phyloP scores from a whole-genome alignment of 2,329 filamentous ascomycete genomes.

The Colletotrichum sp. region DNA sequence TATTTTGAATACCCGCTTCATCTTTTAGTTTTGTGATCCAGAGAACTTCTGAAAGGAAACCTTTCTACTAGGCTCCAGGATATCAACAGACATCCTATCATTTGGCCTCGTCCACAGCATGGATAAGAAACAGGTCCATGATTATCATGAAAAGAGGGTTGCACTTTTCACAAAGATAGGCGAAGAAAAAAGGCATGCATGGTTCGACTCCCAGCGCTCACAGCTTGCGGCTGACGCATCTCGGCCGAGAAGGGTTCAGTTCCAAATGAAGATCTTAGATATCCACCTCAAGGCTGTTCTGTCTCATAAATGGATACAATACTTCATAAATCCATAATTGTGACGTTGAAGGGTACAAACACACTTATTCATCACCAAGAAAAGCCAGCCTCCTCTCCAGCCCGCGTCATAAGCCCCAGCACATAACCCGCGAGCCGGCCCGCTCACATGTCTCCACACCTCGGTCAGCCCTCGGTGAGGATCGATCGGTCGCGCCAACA shows the following conservation, averaged over 20 bases:
- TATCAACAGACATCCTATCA: neutral
- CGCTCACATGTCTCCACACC: neutral
- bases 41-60: neutral
- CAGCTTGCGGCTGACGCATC: neutral
- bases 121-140: rapidly evolving
- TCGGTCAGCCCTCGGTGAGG: neutral
- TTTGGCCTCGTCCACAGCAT: neutral
- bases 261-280: neutral
- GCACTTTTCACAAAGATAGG: neutral
- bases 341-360: neutral
- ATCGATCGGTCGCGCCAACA: neutral
- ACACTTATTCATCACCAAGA: neutral
- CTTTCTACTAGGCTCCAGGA: neutral
- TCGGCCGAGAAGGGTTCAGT: neutral
- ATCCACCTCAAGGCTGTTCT: neutral
- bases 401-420: neutral
- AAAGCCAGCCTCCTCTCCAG: neutral
- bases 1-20: rapidly evolving
- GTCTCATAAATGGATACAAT: rapidly evolving
- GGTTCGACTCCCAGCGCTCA: neutral
- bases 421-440: neutral
- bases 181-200: neutral
- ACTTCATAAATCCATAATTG: neutral
- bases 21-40: neutral
- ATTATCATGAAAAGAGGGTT: rapidly evolving